Evolutionary conservation across 2,329 filamentous ascomycete genomes (phyloP).

Genomic region (Didymosphaeria variabile): DNA sequence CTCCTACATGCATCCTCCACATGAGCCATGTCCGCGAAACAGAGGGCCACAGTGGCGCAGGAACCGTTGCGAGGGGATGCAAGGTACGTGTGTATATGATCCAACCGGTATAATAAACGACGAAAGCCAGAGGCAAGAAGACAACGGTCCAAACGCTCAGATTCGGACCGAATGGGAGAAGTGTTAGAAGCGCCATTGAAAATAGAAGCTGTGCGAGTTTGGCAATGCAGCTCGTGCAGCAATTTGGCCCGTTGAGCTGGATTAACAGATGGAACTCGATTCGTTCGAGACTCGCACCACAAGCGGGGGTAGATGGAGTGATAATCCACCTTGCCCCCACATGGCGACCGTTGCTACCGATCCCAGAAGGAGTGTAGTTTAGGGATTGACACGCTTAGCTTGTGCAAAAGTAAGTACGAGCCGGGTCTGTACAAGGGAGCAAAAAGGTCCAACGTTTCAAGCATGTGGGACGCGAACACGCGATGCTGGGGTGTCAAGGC

Average conservation of each 20-base stretch:
- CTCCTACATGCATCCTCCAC: slow-evolving; percentile 21
- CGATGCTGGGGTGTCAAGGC: background rate
- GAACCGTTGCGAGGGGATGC: slow-evolving; percentile 27
- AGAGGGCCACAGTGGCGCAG: slow-evolving; percentile 30
- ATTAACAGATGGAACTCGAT: background rate
- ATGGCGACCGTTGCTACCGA: background rate
- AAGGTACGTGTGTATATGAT: slow-evolving; percentile 20
- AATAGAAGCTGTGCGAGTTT: background rate
- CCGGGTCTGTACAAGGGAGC: background rate
- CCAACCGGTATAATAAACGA: slow-evolving; percentile 18
- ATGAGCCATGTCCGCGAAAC: slow-evolving; percentile 31
- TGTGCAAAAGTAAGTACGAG: background rate
- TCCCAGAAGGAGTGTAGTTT: background rate
- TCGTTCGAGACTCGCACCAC: background rate
- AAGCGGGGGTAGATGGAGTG: background rate
- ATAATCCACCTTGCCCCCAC: background rate
- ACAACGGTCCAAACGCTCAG: slow-evolving; percentile 8
- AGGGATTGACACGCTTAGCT: background rate
- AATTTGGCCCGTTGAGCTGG: background rate
- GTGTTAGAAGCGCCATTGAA: slow-evolving; percentile 6
- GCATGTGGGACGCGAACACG: background rate
- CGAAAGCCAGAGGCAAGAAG: slow-evolving; percentile 10
- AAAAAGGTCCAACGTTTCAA: background rate
- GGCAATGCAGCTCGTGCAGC: slow-evolving; percentile 4
- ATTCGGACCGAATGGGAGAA: background rate